Conservation (phyloP, 176 grass and related monocot species). For the Phyllostachys edulis region DNA sequence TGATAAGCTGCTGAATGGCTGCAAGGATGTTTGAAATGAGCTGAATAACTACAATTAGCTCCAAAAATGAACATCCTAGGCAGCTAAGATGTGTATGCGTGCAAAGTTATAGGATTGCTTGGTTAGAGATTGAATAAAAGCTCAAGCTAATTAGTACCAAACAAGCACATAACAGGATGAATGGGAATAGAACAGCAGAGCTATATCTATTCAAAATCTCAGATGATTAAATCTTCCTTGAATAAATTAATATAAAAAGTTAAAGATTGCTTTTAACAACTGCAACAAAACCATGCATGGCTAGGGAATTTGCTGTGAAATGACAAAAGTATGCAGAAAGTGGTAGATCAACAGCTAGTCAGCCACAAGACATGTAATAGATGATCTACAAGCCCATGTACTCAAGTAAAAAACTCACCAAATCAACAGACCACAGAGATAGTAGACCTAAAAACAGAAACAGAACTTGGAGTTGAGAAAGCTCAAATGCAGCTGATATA, state of each 20-base stretch:
- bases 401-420: constrained; percentile 58
- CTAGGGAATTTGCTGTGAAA: background rate
- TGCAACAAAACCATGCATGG: background rate
- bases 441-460: constrained; percentile 62
- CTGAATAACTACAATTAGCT: background rate
- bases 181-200: background rate
- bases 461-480: constrained; percentile 70
- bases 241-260: background rate
- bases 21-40: background rate
- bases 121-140: constrained; percentile 2
- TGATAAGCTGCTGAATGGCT: background rate
- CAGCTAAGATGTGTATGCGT: background rate
- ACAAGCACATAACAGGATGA: background rate
- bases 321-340: background rate
- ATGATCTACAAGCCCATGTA: background rate
- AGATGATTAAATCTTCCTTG: background rate
- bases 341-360: background rate
- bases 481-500: constrained; percentile 45
- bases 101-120: background rate
- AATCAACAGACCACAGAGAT: constrained; percentile 80
- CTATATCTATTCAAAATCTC: background rate
- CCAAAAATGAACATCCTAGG: background rate
- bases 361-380: background rate
- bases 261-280: background rate
- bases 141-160: background rate